Base-by-base conservation (phyloP, 257 asterid genomes). In the Nicotiana sylvestris region DNA sequence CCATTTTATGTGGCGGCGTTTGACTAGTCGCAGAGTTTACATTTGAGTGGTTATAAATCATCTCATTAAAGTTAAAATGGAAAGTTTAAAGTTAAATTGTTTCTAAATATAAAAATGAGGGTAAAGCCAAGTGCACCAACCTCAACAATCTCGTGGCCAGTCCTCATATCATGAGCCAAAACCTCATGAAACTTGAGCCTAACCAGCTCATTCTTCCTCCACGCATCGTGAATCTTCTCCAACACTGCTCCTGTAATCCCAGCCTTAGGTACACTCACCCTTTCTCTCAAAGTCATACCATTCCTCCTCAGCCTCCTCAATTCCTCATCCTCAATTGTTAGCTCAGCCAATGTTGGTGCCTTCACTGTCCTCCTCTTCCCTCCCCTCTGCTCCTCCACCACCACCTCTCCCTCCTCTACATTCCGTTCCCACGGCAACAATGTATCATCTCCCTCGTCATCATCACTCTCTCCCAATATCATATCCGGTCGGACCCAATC, bases 401-500 rank as follows among this genome's bases (percentile, higher is more conserved):
- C 76, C 29, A 65, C 90, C 58, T 81, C 91, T 27, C 51, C 51
- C 0, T 80, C 83, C 81, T 81, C 83, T 69, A 10, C 91, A 58
- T 83, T 85, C 85, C 92, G 93, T 87, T 96, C 98, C 99, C 99
- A 96, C 5, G 99, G 99, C 85, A 94, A 88, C 84, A 90, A 72
- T 35, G 86, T 56, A 8, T 78, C 56, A 80, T 84, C 92, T 18
- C 85, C 80, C 10, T 86, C 90, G 12, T 78, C 85, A 27, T 84
- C 96, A 32, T 91, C 96, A 21, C 91, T 87, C 55, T 91, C 97
- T 6, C 49, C 86, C 69, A 96, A 85, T 61, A 92, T 86, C 30
- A 86, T 92, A 88, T 96, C 99, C 25, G 99, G 99, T 64, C 98
- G 89, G 46, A 94, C 90, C 98, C 99, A 96, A 86, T 96, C 98